Percentiles rank a stretch among this genome's conserved stretches.
Evolutionary conservation across 148 eudicot species (phyloP).

Genomic region (Persicaria tinctoria): DNA sequence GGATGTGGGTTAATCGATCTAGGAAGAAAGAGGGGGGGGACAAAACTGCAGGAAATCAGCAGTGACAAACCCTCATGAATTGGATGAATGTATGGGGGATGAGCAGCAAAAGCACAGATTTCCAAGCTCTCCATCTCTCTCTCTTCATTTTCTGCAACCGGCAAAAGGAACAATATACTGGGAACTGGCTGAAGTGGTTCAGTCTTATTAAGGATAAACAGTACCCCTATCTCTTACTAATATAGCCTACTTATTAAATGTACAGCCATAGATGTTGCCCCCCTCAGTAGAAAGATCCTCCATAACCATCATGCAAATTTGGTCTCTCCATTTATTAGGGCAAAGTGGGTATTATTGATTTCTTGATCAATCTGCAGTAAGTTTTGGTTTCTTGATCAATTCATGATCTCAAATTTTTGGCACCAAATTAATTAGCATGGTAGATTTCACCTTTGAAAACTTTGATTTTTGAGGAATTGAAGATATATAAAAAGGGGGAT

Average conservation of each 20-base stretch:
- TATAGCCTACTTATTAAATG: constrained; percentile 4
- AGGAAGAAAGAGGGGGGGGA: background rate
- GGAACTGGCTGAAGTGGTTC: constrained; percentile 5
- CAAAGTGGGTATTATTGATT: background rate
- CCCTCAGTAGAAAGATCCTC: background rate
- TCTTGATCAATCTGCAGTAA: background rate
- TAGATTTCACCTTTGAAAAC: background rate
- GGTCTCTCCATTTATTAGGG: constrained; percentile 14
- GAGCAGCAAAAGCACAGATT: constrained; percentile 37
- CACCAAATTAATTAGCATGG: background rate
- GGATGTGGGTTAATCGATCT: background rate
- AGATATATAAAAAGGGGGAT: background rate
- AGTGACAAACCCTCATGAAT: background rate
- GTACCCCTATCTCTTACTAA: constrained; percentile 10
- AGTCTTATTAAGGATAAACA: constrained; percentile 10
- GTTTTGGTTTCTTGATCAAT: background rate
- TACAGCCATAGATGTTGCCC: constrained; percentile 1
- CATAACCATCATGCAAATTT: constrained; percentile 39
- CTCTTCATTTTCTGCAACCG: constrained; percentile 15
- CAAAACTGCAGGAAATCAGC: constrained; percentile 12
- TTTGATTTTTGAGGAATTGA: too few relatives aligned
- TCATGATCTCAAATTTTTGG: background rate
- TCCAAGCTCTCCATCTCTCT: constrained; percentile 24
- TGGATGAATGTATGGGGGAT: background rate
- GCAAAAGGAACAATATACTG: constrained; percentile 59